phyloP scores from a whole-genome alignment of 1,139 yeast species.

The Yamadazyma atlantica region DNA sequence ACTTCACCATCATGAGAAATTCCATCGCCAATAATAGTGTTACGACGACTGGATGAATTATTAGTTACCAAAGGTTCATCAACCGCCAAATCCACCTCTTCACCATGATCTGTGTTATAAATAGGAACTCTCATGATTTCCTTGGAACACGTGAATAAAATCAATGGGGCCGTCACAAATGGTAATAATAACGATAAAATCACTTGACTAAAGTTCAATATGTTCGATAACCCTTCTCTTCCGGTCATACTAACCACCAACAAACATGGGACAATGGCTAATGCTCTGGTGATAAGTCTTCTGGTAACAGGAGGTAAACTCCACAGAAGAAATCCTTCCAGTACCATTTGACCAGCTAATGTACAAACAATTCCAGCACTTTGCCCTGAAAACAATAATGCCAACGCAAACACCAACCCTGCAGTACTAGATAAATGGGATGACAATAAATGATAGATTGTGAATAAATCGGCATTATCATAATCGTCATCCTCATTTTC shows the following conservation, averaged over 20 bases:
- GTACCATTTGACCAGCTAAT: conserved; percentile 93
- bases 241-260: conserved; percentile 77
- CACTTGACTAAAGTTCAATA: conserved; percentile 85
- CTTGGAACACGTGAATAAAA: conserved; percentile 77
- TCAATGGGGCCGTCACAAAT: conserved; percentile 84
- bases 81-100: conserved; percentile 24
- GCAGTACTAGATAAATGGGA: conserved; percentile 84
- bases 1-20: neutral
- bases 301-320: conserved; percentile 83
- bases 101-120: conserved; percentile 32
- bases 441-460: conserved; percentile 75
- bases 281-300: conserved; percentile 74
- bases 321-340: conserved; percentile 91
- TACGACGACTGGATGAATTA: conserved; percentile 1
- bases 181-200: conserved; percentile 83
- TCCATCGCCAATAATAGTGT: neutral
- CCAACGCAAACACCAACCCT: conserved; percentile 88
- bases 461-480: conserved; percentile 73
- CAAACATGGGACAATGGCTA: conserved; percentile 89
- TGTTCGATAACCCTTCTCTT: conserved; percentile 77
- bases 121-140: conserved; percentile 73
- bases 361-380: conserved; percentile 99
- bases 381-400: conserved; percentile 92
- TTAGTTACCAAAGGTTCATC: conserved; percentile 12
- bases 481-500: conserved; percentile 43